Conservation (phyloP, 2,329 filamentous ascomycete species). For the Atkinsonella texensis region DNA sequence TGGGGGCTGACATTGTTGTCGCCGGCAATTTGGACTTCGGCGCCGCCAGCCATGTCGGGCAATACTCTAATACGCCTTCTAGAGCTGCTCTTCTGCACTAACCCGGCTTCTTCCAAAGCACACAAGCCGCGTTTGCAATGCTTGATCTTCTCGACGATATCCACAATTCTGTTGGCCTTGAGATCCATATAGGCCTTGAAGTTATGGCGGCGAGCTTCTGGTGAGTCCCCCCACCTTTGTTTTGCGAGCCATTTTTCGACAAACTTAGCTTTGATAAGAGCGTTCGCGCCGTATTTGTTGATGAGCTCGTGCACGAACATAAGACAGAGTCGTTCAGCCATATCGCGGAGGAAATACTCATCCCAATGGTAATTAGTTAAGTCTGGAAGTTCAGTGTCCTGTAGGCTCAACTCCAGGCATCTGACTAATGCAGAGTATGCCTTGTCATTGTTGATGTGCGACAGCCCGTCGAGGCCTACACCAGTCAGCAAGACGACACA, state of each 20-base stretch:
- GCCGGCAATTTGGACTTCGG: conserved; percentile 16
- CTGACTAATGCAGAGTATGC: conserved; percentile 47
- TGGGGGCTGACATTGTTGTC: conserved; percentile 16
- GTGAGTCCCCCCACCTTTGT: conserved; percentile 53
- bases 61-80: conserved; percentile 17
- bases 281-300: conserved; percentile 43
- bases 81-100: conserved; percentile 25
- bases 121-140: conserved; percentile 37
- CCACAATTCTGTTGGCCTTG: conserved; percentile 39
- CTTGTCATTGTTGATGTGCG: conserved; percentile 35
- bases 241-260: conserved; percentile 63
- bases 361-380: conserved; percentile 47
- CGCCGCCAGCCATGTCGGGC: conserved; percentile 22
- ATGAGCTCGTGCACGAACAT: conserved; percentile 46
- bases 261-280: conserved; percentile 50
- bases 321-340: conserved; percentile 47
- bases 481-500: conserved; percentile 11
- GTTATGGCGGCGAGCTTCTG: conserved; percentile 39
- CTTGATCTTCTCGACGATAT: conserved; percentile 37
- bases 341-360: conserved; percentile 50
- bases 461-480: conserved; percentile 26
- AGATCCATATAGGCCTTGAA: conserved; percentile 39
- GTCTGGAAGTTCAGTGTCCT: conserved; percentile 35
- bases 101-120: conserved; percentile 38
- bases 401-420: conserved; percentile 44